These are phyloP conservation scores for Hericium coralloides DNA, from an alignment of 768 basidiomycete genomes.

Conservation along the genomic window DNA sequence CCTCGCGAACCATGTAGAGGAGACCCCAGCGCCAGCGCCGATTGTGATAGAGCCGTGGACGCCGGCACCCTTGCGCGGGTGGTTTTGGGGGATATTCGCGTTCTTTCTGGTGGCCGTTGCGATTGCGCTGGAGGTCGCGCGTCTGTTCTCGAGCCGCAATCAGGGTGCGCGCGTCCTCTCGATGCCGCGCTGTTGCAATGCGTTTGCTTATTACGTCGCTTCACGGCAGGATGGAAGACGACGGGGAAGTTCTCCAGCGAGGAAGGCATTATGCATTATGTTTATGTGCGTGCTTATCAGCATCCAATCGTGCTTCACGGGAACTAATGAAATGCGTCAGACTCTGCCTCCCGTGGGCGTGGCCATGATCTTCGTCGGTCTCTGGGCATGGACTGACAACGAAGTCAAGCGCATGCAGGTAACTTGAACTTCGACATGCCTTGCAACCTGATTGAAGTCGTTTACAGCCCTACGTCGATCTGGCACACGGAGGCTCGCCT, in stretches of 20 bases:
- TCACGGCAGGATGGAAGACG: constrained; percentile 34
- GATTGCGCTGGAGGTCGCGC: constrained; percentile 37
- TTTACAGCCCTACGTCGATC: constrained; percentile 45
- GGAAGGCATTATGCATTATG: constrained; percentile 38
- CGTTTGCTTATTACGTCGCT: too few relatives aligned
- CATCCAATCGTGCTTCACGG: background rate
- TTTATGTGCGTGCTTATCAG: constrained; percentile 32
- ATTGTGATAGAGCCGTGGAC: constrained; percentile 23
- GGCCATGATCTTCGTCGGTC: constrained; percentile 37
- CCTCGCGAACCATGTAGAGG: background rate
- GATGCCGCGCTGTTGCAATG: too few relatives aligned
- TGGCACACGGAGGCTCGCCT: constrained; percentile 45
- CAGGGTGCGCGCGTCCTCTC: constrained; percentile 24
- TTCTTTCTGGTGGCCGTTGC: constrained; percentile 29
- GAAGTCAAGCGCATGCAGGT: constrained; percentile 53
- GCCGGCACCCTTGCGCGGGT: constrained; percentile 36
- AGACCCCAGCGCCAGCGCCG: background rate
- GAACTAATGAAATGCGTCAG: constrained; percentile 18
- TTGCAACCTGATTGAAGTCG: background rate
- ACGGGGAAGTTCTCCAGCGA: constrained; percentile 20
- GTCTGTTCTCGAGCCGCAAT: constrained; percentile 37
- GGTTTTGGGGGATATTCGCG: constrained; percentile 38
- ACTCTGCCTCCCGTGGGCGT: constrained; percentile 44
- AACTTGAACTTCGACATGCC: background rate
- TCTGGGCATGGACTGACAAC: constrained; percentile 51